Conservation (phyloP, 1,284 basidiomycete species). For the Meira nashicola region DNA sequence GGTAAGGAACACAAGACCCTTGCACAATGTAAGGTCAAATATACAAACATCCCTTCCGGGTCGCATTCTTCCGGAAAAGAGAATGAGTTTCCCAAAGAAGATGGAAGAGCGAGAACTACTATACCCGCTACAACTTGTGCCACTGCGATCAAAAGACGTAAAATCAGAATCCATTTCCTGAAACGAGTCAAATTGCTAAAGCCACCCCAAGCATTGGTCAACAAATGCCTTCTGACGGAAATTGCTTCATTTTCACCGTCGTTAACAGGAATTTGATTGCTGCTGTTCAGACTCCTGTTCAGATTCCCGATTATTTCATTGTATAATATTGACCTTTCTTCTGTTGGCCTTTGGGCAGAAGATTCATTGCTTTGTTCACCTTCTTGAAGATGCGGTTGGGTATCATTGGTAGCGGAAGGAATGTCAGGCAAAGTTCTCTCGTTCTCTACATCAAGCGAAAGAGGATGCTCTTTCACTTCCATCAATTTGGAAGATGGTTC, state of each 20-base stretch:
- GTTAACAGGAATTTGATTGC: background rate
- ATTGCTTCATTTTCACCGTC: slow-evolving; percentile 23
- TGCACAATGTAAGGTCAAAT: slow-evolving; percentile 31
- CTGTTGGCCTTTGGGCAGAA: too few relatives aligned
- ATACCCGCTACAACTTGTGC: slow-evolving; percentile 19
- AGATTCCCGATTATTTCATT: too few relatives aligned
- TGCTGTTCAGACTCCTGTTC: too few relatives aligned
- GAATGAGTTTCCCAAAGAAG: slow-evolving; percentile 14
- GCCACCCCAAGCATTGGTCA: slow-evolving; percentile 21
- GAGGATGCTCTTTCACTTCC: too few relatives aligned
- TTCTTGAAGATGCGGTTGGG: too few relatives aligned
- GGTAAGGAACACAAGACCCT: slow-evolving; percentile 30
- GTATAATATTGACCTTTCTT: too few relatives aligned
- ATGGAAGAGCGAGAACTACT: slow-evolving; percentile 15
- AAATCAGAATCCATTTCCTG: slow-evolving; percentile 22
- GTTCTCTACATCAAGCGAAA: too few relatives aligned
- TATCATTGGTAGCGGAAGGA: too few relatives aligned
- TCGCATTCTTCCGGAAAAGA: slow-evolving; percentile 8
- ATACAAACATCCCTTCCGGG: slow-evolving; percentile 31
- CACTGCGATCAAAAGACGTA: slow-evolving; percentile 19
- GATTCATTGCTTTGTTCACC: too few relatives aligned
- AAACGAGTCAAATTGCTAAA: slow-evolving; percentile 23
- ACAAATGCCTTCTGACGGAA: slow-evolving; percentile 25
- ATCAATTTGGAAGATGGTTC: too few relatives aligned
- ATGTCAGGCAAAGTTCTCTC: too few relatives aligned